Base-by-base conservation (phyloP, 768 basidiomycete genomes). In the Auricularia sp. region DNA sequence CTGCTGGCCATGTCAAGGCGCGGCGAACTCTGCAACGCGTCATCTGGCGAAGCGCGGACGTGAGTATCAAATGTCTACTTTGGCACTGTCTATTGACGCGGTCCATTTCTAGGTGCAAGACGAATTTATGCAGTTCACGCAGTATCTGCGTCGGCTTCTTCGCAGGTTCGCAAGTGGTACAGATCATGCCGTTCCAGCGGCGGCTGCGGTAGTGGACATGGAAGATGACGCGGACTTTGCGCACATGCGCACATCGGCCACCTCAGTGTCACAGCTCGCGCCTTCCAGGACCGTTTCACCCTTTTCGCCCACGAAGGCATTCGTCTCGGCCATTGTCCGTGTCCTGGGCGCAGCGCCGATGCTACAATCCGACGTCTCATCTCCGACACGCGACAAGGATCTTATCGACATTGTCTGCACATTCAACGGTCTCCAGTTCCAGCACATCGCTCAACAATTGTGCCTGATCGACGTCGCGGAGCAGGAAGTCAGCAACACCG, bases 41-140 rank as follows among this genome's bases (percentile, higher is more conserved):
- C 7, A 73, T 93, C 33, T 92, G 92, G 84, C 83, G 84, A 65
- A 83, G 82, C 65, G 70, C 78, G 54, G 89, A 92, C 69, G 92
- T 93, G 29, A 29, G 29, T 29, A 29, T 29, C 29, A 29, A 68
- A 70, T 84, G 29, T 29, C 29, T 29, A 29, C 29, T 29, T 29
- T 29, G 29, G 29, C 29, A 29, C 29, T 29, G 29, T 29, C 29
- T 29, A 29, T 29, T 29, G 29, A 29, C 29, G 29, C 29, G 39
- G 47, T 18, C 65, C 29, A 29, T 29, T 29, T 29, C 29, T 29
- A 90, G 88, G 77, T 86, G 33, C 86, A 87, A 70, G 82, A 82
- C 65, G 69, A 74, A 3, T 78, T 82, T 54, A 62, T 64, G 11
- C 66, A 63, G 3, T 67, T 78, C n/a, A 65, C 75, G 36, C 67